Evolutionary conservation across 2,329 filamentous ascomycete species (phyloP).

Genomic region (Gliomastix tumulicola): DNA sequence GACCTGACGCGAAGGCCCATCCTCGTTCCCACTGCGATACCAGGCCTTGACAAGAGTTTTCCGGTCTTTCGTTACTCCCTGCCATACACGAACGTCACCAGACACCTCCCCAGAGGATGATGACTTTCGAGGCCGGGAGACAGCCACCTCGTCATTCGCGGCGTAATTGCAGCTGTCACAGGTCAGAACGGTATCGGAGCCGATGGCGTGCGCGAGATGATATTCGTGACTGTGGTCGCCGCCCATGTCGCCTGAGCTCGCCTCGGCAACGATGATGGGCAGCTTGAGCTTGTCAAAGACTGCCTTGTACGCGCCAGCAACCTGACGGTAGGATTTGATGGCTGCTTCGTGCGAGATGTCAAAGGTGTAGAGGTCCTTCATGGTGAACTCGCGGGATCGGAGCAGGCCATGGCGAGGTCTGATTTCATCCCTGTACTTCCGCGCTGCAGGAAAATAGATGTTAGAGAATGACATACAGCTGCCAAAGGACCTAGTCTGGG

Average conservation of each 20-base stretch:
- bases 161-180: constrained; percentile 70
- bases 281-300: constrained; percentile 80
- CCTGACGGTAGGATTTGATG: constrained; percentile 70
- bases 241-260: constrained; percentile 94
- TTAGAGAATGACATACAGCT: too few species aligned
- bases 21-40: constrained; percentile 31
- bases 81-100: constrained; percentile 38
- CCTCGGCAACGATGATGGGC: constrained; percentile 77
- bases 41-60: constrained; percentile 63
- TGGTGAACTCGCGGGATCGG: constrained; percentile 83
- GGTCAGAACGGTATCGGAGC: constrained; percentile 78
- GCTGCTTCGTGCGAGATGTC: constrained; percentile 64
- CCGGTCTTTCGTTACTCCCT: constrained; percentile 61
- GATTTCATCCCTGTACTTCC: constrained; percentile 92
- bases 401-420: constrained; percentile 83
- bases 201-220: constrained; percentile 71
- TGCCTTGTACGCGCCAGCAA: constrained; percentile 64
- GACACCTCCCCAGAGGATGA: constrained; percentile 1
- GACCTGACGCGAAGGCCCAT: constrained; percentile 20
- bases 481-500: too few species aligned
- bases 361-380: constrained; percentile 99
- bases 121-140: neutral
- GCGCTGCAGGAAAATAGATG: constrained; percentile 50
- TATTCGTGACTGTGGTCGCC: constrained; percentile 92
- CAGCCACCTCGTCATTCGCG: constrained; percentile 82